phyloP scores from a whole-genome alignment of 139 green algal genomes.

The Micromonas pusilla region DNA sequence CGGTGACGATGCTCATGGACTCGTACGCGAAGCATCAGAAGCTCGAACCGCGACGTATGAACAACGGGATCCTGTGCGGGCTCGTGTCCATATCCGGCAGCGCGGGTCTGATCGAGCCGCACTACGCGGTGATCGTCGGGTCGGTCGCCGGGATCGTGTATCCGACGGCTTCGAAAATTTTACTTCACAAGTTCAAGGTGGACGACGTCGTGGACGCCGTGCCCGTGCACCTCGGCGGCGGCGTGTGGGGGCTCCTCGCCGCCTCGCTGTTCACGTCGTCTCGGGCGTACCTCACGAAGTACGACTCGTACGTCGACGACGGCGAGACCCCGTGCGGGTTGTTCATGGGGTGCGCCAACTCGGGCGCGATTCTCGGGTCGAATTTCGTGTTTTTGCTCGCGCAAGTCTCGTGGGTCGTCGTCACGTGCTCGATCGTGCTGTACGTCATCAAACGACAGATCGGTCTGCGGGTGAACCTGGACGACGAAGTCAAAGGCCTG shows the following conservation, averaged over 20 bases:
- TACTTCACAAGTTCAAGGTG: slow-evolving; percentile 37
- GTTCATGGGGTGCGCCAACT: slow-evolving; percentile 32
- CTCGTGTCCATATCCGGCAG: slow-evolving; percentile 46
- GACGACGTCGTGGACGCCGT: slow-evolving; percentile 55
- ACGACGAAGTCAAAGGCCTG: slow-evolving; percentile 44
- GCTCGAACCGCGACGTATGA: slow-evolving; percentile 8
- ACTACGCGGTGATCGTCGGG: slow-evolving; percentile 45
- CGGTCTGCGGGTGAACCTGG: slow-evolving; percentile 35
- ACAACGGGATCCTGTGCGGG: slow-evolving; percentile 50
- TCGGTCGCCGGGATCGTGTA: slow-evolving; percentile 38
- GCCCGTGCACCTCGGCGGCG: slow-evolving; percentile 51
- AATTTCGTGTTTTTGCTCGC: slow-evolving; percentile 56
- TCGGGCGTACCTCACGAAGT: background rate
- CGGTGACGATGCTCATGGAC: slow-evolving; percentile 23
- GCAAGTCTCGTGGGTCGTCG: slow-evolving; percentile 56
- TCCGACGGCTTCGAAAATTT: background rate
- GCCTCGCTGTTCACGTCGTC: slow-evolving; percentile 28
- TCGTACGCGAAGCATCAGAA: background rate
- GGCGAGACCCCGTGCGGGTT: slow-evolving; percentile 44
- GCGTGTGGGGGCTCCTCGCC: slow-evolving; percentile 41
- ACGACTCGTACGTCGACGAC: slow-evolving; percentile 33
- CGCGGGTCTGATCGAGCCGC: slow-evolving; percentile 42
- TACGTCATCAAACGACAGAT: slow-evolving; percentile 42
- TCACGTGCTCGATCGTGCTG: slow-evolving; percentile 55
- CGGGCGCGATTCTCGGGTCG: slow-evolving; percentile 39